Evolutionary conservation across 768 basidiomycete genomes (phyloP).

Genomic region (Mycena olivaceomarginata): DNA sequence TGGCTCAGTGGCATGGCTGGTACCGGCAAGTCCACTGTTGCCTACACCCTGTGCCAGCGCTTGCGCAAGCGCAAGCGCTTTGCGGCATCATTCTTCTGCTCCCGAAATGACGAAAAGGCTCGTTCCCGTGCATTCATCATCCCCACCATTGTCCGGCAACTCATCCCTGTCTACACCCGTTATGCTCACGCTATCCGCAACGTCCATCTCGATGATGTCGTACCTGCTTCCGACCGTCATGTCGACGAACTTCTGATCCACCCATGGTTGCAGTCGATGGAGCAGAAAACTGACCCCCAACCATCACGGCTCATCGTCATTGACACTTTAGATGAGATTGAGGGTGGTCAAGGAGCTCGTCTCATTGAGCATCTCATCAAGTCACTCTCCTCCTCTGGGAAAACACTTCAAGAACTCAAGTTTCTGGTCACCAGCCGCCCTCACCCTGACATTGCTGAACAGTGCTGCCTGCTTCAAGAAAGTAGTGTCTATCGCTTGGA

Average conservation of each 20-base stretch:
- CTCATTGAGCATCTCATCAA: conserved; percentile 1
- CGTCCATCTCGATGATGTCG: background rate
- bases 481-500: conserved; percentile 6
- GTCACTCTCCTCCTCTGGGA: background rate
- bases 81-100: conserved; percentile 16
- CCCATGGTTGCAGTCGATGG: background rate
- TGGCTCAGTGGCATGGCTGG: background rate
- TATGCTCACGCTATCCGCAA: background rate
- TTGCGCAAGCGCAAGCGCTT: background rate
- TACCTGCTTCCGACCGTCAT: background rate
- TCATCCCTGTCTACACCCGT: background rate
- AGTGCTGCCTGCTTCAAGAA: background rate
- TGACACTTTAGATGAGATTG: conserved; percentile 3
- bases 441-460: background rate
- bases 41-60: background rate
- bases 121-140: background rate
- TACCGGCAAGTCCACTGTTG: background rate
- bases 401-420: background rate
- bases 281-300: background rate
- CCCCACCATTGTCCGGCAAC: conserved; percentile 17
- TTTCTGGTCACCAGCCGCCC: conserved; percentile 3
- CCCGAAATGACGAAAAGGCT: conserved; percentile 2
- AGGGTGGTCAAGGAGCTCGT: background rate
- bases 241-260: background rate
- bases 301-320: background rate